Evolutionary conservation across 2,329 filamentous ascomycete genomes (phyloP), one percentile per base, ranked within the genome.

Genomic region (Aspergillus brasiliensis): DNA sequence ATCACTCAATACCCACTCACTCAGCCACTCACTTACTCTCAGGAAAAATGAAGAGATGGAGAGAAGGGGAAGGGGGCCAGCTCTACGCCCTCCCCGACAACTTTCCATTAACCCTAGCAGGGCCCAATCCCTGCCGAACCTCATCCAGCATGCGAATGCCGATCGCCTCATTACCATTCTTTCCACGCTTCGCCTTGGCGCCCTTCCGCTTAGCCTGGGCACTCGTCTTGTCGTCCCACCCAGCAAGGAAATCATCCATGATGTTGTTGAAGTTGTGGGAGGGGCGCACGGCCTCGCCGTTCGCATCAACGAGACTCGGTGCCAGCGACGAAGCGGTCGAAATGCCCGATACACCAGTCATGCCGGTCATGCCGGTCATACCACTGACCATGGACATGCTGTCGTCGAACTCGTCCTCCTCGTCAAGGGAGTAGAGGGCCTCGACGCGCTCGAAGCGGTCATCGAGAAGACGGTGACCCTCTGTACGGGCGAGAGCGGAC

Each of bases 101-200:
- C 37, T 65, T 67, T 27, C 59, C 62, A 19, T 67, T 70, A 58
- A 96, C 75, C 61, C 87, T 86, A 28, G 92, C 90, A 25, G 91
- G 90, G 0, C 94, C 94, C 58, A 97, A 77, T 6, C 87, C 91
- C 64, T 85, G 84, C 56, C 95, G 84, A 54, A 99, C 89, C 78
- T 98, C 94, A 66, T 98, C 95, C 61, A 98, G 81, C 80, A 98
- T 91, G 76, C 91, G 88, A 65, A 97, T 83, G 0, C 95, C 95
- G 61, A 85, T 91, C 73, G 90, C 89, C 65, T 90, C 87, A 72
- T 89, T 91, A 17, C 89, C 89, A 78, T 93, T 92, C 80, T 93
- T 94, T 19, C 92, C 85, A 56, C 83, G 77, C 74, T 88, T 88
- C 79, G 71, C 75, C 66, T 81, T 79, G 10, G 74, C 77, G 8